Base-by-base conservation (phyloP, 768 basidiomycete species). In the Amyloporia xantha region DNA sequence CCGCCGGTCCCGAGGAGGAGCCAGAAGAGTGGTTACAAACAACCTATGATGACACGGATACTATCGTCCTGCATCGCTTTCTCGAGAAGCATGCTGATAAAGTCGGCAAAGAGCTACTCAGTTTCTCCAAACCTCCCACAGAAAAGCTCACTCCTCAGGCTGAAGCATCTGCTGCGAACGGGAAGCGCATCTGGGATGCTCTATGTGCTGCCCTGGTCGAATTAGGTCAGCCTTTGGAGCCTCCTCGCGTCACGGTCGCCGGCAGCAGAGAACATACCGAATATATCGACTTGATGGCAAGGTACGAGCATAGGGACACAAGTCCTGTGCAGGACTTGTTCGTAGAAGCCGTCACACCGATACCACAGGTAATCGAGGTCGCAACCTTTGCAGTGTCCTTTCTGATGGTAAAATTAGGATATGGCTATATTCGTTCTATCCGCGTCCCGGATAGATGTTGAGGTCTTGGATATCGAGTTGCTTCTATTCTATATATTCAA, bases 61-160 rank as follows among this genome's bases (percentile, higher is more conserved):
- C 82, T 35, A 81, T 91, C 30, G 84, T 91, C 11, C 70, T 91
- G 10, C 89, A 91, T 61, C 81, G 90, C 9, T 91, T 88, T 69
- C 82, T 91, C 58, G 79, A 86, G 57, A 86, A 82, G 51, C 85
- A 91, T 56, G 84, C 86, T 2, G 89, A 91, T 63, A 89, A 88
- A 61, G 84, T 92, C 46, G 90, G 91, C 25, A 89, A 90, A 62
- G 89, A 91, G 56, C 70, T 92, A 4, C 75, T 92, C 12, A 88
- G 87, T 59, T 72, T 82, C 10, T 75, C 81, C 13, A 82, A 79
- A 53, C 73, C 79, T 1, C 70, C 78, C 6, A 41, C 50, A 3
- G 57, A 57, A 42, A 53, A 58, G 50, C 39, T 50, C 43, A 52
- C 54, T 6, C 58, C 52, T 6, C 52, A 52, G 13, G 57, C 58